Conservation (phyloP, 1,284 basidiomycete genomes). For the Pseudozyma pruni region DNA sequence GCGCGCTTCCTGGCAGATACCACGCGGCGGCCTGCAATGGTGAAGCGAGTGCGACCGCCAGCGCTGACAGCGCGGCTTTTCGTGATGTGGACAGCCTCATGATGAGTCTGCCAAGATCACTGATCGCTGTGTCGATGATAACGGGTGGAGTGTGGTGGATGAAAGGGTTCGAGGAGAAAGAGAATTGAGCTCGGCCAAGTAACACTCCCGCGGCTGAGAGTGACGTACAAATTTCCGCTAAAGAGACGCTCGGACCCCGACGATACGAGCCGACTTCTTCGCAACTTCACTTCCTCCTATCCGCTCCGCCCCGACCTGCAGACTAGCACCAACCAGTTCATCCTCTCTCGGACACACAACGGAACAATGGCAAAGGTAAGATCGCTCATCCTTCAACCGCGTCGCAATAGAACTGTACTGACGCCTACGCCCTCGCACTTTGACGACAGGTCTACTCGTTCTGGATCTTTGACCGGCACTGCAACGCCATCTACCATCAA, state of each 20-base stretch:
- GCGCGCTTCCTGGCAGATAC: conserved; percentile 69
- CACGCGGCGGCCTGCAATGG: conserved; percentile 48
- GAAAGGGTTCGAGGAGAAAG: not conserved
- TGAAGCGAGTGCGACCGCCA: conserved; percentile 18
- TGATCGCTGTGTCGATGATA: not conserved
- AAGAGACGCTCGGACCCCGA: conserved; percentile 9
- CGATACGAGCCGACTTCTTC: not conserved
- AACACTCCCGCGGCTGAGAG: not conserved
- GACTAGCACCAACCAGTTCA: no score
- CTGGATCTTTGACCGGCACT: conserved; percentile 66
- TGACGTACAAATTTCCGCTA: no score
- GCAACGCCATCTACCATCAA: conserved; percentile 63
- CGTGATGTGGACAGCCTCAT: conserved; percentile 25
- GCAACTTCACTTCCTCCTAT: not conserved
- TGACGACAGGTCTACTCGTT: conserved; percentile 57
- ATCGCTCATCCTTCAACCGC: no score
- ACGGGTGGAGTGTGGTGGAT: not conserved
- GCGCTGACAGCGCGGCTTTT: conserved; percentile 14
- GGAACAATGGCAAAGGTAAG: conserved; percentile 34
- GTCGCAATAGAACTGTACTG: not conserved
- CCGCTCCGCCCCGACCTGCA: no score
- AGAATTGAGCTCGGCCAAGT: not conserved
- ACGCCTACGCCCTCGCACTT: not conserved
- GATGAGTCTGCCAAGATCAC: no score
- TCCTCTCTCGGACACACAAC: no score